Conservation (phyloP, 805 yeast species). For the Candida quercuum region DNA sequence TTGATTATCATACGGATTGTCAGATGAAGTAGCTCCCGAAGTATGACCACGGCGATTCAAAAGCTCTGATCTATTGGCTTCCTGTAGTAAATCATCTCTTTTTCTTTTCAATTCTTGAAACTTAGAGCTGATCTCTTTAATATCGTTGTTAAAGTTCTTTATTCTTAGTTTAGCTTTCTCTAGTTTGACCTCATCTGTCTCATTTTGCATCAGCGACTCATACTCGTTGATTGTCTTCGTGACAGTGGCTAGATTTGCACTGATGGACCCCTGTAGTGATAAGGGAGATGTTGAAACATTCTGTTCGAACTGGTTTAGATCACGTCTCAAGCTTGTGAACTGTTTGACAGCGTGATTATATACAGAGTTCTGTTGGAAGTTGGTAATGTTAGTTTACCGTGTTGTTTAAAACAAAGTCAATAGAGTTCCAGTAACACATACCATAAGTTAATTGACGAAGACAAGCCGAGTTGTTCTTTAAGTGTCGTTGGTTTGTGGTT, state of each 20-base stretch:
- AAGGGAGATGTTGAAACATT: conserved; percentile 66
- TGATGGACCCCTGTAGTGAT: conserved; percentile 69
- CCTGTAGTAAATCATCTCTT: conserved; percentile 30
- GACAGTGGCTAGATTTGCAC: conserved; percentile 75
- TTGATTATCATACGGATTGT: conserved; percentile 16
- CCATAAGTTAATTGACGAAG: too few species aligned
- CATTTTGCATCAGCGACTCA: conserved; percentile 52
- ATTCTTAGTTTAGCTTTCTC: conserved; percentile 59
- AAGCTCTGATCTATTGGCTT: conserved; percentile 38
- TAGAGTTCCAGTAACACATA: too few species aligned
- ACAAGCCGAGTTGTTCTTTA: too few species aligned
- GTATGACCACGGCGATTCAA: conserved; percentile 33
- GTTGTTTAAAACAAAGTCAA: neutral
- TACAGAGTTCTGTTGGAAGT: conserved; percentile 77
- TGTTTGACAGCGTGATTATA: conserved; percentile 90
- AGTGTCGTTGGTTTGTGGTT: too few species aligned
- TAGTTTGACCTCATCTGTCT: conserved; percentile 45
- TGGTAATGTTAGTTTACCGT: neutral
- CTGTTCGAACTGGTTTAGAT: conserved; percentile 59
- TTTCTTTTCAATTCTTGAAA: conserved; percentile 32
- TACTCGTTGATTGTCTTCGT: conserved; percentile 72
- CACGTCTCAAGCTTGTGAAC: conserved; percentile 64
- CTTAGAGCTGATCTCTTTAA: conserved; percentile 24
- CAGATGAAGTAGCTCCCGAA: conserved; percentile 4
- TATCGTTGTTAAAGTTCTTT: conserved; percentile 42